A percentile compares a stretch with the other conserved stretches of the same genome.
phyloP scores from a whole-genome alignment of 1,284 basidiomycete species.

The Ustilago trichophora region DNA sequence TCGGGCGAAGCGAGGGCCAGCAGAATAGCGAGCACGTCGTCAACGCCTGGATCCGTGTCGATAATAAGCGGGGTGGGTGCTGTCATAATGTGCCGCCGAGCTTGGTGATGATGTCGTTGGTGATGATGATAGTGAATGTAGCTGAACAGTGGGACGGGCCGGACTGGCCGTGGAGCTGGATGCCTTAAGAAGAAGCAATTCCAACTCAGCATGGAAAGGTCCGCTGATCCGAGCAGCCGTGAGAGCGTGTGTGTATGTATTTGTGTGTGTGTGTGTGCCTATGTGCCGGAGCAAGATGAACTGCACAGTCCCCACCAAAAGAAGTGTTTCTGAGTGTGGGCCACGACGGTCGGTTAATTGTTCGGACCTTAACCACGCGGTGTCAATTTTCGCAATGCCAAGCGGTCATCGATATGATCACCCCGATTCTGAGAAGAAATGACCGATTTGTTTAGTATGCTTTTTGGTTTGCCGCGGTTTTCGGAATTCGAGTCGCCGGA shows the following conservation, averaged over 20 bases:
- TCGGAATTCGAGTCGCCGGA: slow-evolving; percentile 10
- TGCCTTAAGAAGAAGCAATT: background rate
- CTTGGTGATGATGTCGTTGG: background rate
- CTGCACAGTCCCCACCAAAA: background rate
- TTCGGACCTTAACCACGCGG: too few species aligned
- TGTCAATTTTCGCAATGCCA: too few species aligned
- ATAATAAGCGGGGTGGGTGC: slow-evolving; percentile 38
- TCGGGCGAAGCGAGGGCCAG: slow-evolving; percentile 58
- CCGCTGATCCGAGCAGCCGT: slow-evolving; percentile 12
- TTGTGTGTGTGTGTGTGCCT: too few species aligned
- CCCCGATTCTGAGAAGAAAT: too few species aligned
- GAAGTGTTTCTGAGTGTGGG: too few species aligned
- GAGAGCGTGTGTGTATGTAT: too few species aligned
- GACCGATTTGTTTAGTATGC: too few species aligned
- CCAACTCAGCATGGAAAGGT: background rate
- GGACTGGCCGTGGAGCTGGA: too few species aligned
- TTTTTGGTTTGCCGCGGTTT: slow-evolving; percentile 9
- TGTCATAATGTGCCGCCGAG: background rate
- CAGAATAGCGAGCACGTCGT: slow-evolving; percentile 81
- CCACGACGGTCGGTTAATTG: slow-evolving; percentile 9
- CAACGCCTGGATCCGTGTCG: slow-evolving; percentile 75
- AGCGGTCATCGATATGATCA: too few species aligned
- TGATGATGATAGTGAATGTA: background rate
- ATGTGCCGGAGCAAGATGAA: too few species aligned
- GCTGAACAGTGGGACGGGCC: too few species aligned